Evolutionary conservation across 2,329 filamentous ascomycete species (phyloP), one percentile per base, ranked within the genome.

Genomic region (Colletotrichum theobromicola): DNA sequence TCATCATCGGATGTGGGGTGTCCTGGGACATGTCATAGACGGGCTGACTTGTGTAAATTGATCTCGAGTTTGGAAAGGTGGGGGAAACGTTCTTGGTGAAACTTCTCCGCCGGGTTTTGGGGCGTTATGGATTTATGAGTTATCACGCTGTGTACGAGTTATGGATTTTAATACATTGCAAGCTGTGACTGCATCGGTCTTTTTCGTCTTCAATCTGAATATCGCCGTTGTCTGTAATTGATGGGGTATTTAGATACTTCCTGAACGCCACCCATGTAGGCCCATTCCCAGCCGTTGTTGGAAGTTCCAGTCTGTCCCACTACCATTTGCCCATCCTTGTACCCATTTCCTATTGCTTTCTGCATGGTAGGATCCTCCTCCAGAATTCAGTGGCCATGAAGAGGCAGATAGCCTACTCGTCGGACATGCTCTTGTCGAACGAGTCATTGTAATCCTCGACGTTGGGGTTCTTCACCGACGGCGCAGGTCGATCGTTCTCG

Each of bases 401-500:
- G 5, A n/a, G 5, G n/a, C 10, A n/a, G 37, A 42, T 1, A 42
- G 42, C 16, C 42, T 50, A 50, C 42, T 50, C 42, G 10, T 50
- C 42, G 42, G 42, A 50, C n/a, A 50, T 1, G 30, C 57, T 60
- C n/a, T 60, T 60, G 18, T 60, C 57, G 4, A 62, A 34, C 18
- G 57, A 62, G 16, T 69, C 35, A 53, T 53, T 58, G 34, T 63
- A 66, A 18, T 24, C 55, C 13, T 37, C 57, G 15, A 58, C 60
- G 13, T 62, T 80, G 3, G 78, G 81, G 64, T 87, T 78, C 13
- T 85, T 78, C 4, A 87, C 82, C 2, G 87, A 90, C 5, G 85
- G 87, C 3, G 86, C 84, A 4, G 86, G 86, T 1, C 88, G 85
- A 16, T 87, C 82, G 32, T 85, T 85, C 1, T 78, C 78, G 4